These are phyloP conservation scores for Dactylella cylindrospora DNA, from an alignment of 2,329 filamentous ascomycete genomes.

Conservation along the genomic window DNA sequence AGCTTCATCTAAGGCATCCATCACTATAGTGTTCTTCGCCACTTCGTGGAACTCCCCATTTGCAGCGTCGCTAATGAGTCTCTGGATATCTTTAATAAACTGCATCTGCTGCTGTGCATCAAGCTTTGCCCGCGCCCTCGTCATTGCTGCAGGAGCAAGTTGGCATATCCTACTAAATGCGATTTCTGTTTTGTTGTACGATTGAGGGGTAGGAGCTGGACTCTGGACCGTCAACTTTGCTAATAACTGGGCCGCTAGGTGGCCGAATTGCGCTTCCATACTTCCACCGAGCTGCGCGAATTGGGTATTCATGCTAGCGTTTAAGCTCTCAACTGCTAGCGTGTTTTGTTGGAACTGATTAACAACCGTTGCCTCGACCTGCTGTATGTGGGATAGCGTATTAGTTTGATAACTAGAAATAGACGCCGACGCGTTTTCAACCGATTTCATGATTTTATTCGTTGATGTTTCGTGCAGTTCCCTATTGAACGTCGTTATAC, in stretches of 20 bases:
- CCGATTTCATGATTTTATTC: no score
- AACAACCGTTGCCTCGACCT: neutral
- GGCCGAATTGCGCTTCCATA: no score
- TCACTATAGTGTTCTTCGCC: neutral
- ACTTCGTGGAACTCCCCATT: neutral
- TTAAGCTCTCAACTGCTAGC: neutral
- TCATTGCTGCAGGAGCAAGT: neutral
- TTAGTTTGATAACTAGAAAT: conserved; percentile 2
- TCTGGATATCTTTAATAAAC: neutral
- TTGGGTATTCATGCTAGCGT: neutral
- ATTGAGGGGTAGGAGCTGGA: no score
- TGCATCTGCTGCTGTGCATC: neutral
- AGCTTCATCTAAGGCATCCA: neutral
- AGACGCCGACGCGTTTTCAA: neutral
- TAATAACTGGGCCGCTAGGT: no score
- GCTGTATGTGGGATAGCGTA: conserved; percentile 2
- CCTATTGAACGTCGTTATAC: no score
- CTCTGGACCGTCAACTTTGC: no score
- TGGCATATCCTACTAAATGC: conserved; percentile 4
- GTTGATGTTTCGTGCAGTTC: no score
- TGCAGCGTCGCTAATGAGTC: neutral
- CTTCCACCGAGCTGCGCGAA: neutral
- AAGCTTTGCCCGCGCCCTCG: neutral
- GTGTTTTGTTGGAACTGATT: neutral
- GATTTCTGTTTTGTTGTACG: conserved; percentile 4